These are phyloP conservation scores for Kodamaea leandrae DNA, from an alignment of 805 yeast genomes.

Conservation along the genomic window DNA sequence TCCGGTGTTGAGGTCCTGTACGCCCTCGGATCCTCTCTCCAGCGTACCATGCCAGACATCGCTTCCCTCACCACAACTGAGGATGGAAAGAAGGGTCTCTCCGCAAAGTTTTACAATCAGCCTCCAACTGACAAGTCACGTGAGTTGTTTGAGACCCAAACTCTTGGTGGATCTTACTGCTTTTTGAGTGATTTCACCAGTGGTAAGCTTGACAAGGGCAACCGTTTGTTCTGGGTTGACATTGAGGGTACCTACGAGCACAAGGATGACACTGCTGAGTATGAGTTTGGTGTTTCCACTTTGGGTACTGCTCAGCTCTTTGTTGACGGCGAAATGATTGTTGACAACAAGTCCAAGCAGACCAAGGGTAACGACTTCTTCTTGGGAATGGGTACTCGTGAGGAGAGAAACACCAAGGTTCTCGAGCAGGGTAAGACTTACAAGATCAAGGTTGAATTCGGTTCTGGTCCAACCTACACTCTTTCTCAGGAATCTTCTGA, in stretches of 20 bases:
- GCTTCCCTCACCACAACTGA: slow-evolving; percentile 18
- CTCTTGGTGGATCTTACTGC: slow-evolving; percentile 15
- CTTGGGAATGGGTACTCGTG: slow-evolving; percentile 52
- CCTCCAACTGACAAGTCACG: slow-evolving; percentile 19
- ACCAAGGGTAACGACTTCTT: slow-evolving; percentile 49
- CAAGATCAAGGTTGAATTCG: slow-evolving; percentile 48
- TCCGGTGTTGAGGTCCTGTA: slow-evolving; percentile 22
- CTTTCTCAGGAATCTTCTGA: slow-evolving; percentile 16
- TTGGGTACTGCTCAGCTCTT: slow-evolving; percentile 56
- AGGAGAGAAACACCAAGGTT: slow-evolving; percentile 38
- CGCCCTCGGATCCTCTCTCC: slow-evolving; percentile 34
- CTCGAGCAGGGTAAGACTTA: slow-evolving; percentile 47
- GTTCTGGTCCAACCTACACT: slow-evolving; percentile 44
- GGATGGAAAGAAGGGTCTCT: slow-evolving; percentile 27
- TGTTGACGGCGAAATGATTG: slow-evolving; percentile 49
- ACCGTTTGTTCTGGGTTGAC: slow-evolving; percentile 40
- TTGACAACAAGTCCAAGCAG: slow-evolving; percentile 57
- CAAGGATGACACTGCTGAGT: slow-evolving; percentile 43
- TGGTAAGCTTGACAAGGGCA: neutral
- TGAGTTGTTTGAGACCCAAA: slow-evolving; percentile 24
- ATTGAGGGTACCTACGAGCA: slow-evolving; percentile 46
- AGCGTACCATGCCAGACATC: slow-evolving; percentile 31
- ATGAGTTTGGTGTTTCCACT: slow-evolving; percentile 51
- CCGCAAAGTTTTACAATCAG: slow-evolving; percentile 24
- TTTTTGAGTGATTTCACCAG: slow-evolving; percentile 2